Base-by-base conservation (phyloP, 306 rosid genomes). In the Pyrus bretschneideri region DNA sequence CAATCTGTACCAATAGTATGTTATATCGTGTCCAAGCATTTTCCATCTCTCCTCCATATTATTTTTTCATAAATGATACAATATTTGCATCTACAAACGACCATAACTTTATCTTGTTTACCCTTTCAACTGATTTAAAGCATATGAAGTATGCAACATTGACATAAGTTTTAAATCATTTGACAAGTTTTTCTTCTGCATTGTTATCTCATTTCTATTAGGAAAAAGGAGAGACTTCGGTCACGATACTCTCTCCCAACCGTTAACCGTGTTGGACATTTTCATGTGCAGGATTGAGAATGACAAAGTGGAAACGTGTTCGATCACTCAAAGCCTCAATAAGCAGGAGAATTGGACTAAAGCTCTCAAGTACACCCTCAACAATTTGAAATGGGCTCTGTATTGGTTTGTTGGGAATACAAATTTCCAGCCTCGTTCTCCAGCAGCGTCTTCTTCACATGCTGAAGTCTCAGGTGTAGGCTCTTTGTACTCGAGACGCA, bases 321-420 rank as follows among this genome's bases (percentile, higher is more conserved):
- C 97, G 80, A 95, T 95, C 81, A 92, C 97, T 11, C 99, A 95
- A 71, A 95, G 97, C 90, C 92, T 95, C 90, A 92, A 88, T 70
- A 95, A 95, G 87, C 99, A 83, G 79, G 99, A 95, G 85, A 92
- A 86, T 82, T 95, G 97, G 97, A 95, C 99, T 0, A 95, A 92
- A 83, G 97, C 99, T 82, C 97, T 95, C 68, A 92, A 95, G 78
- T 95, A 92, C 82, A 95, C 99, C 11, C 99, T 95, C 30, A 89
- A 97, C 91, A 79, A 95, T 86, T 86, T 95, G 89, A 95, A 95
- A 76, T 95, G 99, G 99, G 96, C 93, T 71, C 99, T 95, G 30
- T 95, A 85, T 81, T 95, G 99, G 99, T 92, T 95, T 85, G 93
- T 95, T 74, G 97, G 97, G 63, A 95, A 92, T 38, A 95, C 98